Evolutionary conservation across 2,329 filamentous ascomycete species (phyloP).

Genomic region (Epicoccum sorghinum): DNA sequence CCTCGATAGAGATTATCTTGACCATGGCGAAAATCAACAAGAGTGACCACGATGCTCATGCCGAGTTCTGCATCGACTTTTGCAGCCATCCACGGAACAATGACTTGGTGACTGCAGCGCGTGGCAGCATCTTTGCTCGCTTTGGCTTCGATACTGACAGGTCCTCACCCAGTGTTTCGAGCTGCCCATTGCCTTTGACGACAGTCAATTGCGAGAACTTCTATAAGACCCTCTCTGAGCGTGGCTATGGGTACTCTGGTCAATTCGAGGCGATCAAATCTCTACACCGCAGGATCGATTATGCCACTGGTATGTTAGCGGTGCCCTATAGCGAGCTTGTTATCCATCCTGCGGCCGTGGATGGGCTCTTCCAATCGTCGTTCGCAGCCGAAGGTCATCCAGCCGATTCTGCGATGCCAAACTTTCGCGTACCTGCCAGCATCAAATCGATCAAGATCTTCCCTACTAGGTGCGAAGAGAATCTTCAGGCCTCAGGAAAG

Average conservation of each 20-base stretch:
- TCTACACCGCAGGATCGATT: constrained; percentile 9
- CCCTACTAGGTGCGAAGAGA: constrained; percentile 16
- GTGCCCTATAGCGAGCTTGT: constrained; percentile 33
- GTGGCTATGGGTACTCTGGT: constrained; percentile 9
- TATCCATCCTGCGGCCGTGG: constrained; percentile 38
- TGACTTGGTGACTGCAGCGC: constrained; percentile 16
- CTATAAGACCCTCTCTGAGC: constrained; percentile 12
- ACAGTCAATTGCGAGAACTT: constrained; percentile 10
- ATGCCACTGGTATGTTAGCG: constrained; percentile 8
- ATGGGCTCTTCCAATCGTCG: constrained; percentile 38
- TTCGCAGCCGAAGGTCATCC: constrained; percentile 36
- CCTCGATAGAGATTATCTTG: constrained; percentile 13
- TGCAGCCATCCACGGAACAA: constrained; percentile 9
- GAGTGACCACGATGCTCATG: background rate
- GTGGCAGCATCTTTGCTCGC: constrained; percentile 3
- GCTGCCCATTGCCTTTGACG: background rate
- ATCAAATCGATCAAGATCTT: constrained; percentile 31
- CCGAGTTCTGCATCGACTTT: constrained; percentile 18
- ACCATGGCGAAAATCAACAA: constrained; percentile 8
- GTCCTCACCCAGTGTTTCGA: background rate
- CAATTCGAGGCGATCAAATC: constrained; percentile 10
- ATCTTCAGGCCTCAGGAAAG: background rate
- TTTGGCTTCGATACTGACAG: constrained; percentile 13
- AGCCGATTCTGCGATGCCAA: constrained; percentile 30
- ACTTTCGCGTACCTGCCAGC: constrained; percentile 27